A percentile compares a stretch with the other conserved stretches of the same genome.
phyloP scores from a whole-genome alignment of 768 basidiomycete genomes.

The Clavaria fumosa region DNA sequence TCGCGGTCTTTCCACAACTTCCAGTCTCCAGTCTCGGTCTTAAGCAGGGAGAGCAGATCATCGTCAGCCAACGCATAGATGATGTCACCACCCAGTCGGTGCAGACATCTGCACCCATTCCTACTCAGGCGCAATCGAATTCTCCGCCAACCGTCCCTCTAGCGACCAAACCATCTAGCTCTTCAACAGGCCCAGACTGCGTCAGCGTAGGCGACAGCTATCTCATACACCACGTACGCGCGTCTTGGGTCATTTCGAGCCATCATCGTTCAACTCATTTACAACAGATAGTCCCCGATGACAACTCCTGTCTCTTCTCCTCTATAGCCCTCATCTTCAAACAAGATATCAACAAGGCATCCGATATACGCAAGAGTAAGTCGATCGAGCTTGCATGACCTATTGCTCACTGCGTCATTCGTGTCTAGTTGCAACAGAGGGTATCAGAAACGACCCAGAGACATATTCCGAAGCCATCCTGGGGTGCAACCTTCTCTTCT shows the following conservation, averaged over 20 bases:
- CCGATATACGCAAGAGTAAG: slow-evolving; percentile 59
- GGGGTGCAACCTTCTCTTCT: slow-evolving; percentile 36
- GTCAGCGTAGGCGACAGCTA: slow-evolving; percentile 49
- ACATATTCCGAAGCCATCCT: slow-evolving; percentile 78
- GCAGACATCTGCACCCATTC: too few species aligned
- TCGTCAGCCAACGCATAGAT: slow-evolving; percentile 39
- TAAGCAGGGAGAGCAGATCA: slow-evolving; percentile 68
- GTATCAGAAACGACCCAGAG: slow-evolving; percentile 53
- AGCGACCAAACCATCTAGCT: slow-evolving; percentile 9
- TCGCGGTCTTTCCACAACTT: slow-evolving; percentile 60
- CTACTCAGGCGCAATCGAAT: too few species aligned
- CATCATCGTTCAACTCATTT: background rate
- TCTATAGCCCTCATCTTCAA: slow-evolving; percentile 75
- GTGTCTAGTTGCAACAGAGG: slow-evolving; percentile 61
- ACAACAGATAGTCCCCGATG: slow-evolving; percentile 77
- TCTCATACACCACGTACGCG: slow-evolving; percentile 54
- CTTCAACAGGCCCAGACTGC: slow-evolving; percentile 32
- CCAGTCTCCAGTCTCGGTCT: slow-evolving; percentile 67
- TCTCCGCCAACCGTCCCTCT: slow-evolving; percentile 6
- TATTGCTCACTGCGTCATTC: too few species aligned
- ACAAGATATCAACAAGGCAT: slow-evolving; percentile 61
- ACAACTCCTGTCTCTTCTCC: slow-evolving; percentile 91
- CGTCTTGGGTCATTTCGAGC: background rate
- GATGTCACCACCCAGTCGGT: slow-evolving; percentile 12
- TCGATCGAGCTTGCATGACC: too few species aligned